Conservation (phyloP, 1,284 basidiomycete genomes). For the Papiliotrema nemorosa region DNA sequence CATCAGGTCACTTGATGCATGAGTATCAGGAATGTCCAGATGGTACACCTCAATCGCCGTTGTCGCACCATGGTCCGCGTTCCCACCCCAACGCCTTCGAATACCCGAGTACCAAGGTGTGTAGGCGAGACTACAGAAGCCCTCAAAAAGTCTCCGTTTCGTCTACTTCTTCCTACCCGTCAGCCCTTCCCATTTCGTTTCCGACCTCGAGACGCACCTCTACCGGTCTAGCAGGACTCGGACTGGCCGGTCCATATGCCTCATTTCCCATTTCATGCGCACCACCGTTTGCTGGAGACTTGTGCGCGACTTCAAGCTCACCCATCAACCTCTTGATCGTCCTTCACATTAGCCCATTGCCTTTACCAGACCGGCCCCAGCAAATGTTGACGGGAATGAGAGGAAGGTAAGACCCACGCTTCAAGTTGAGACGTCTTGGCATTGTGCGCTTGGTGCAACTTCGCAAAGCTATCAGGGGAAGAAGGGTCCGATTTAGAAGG, state of each 20-base stretch:
- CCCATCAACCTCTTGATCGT: slow-evolving; percentile 8
- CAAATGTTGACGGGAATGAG: neutral
- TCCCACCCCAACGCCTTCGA: no score
- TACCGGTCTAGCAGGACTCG: no score
- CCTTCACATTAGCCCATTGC: slow-evolving; percentile 7
- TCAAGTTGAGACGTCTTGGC: slow-evolving; percentile 30
- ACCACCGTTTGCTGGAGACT: neutral
- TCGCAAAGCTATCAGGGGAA: slow-evolving; percentile 10
- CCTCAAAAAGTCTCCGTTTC: slow-evolving; percentile 13
- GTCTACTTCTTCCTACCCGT: neutral
- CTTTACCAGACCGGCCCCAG: neutral
- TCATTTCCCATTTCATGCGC: neutral
- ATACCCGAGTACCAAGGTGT: no score
- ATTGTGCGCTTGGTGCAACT: slow-evolving; percentile 32
- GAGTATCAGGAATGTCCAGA: no score
- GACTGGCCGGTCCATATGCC: neutral
- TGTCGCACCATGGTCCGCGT: no score
- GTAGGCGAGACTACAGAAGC: no score
- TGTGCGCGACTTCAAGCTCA: slow-evolving; percentile 4
- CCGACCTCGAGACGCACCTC: no score
- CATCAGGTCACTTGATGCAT: no score
- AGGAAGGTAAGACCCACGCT: slow-evolving; percentile 11
- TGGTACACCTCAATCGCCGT: no score
- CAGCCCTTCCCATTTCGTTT: no score
- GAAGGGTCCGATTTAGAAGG: neutral